phyloP scores from a whole-genome alignment of 139 green algal genomes.

The Chlamydomonas urium region DNA sequence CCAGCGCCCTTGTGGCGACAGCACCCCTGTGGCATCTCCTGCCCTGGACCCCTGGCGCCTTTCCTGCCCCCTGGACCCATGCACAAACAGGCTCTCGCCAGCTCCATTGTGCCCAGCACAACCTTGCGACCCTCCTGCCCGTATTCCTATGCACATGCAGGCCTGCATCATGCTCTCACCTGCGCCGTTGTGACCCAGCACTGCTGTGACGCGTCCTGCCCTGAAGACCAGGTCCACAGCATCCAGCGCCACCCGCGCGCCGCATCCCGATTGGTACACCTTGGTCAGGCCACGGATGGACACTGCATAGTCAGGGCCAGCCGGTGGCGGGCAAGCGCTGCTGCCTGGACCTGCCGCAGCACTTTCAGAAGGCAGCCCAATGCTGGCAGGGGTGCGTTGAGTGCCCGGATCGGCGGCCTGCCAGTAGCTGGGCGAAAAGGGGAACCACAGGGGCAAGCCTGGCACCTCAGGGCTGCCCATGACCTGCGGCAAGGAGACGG shows the following conservation, averaged over 20 bases:
- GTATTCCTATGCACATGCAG: too few relatives aligned
- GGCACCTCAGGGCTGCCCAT: slow-evolving; percentile 20
- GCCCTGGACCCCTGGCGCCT: too few relatives aligned
- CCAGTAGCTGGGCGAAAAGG: slow-evolving; percentile 30
- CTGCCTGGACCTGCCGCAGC: too few relatives aligned
- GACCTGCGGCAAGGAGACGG: neutral
- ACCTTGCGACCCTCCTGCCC: too few relatives aligned
- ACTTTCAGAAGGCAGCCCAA: too few relatives aligned
- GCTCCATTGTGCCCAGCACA: too few relatives aligned
- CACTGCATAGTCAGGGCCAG: neutral
- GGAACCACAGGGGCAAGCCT: slow-evolving; percentile 38
- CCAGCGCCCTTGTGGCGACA: too few relatives aligned
- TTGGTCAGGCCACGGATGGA: neutral
- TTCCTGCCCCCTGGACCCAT: too few relatives aligned
- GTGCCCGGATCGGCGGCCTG: neutral
- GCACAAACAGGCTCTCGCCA: too few relatives aligned
- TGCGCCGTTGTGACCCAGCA: slow-evolving; percentile 81
- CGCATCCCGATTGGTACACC: slow-evolving; percentile 1
- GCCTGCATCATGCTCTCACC: slow-evolving; percentile 12
- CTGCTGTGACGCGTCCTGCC: slow-evolving; percentile 61
- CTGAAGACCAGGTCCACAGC: slow-evolving; percentile 51
- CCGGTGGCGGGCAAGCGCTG: neutral
- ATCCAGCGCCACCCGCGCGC: slow-evolving; percentile 59
- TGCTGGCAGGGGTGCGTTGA: too few relatives aligned
- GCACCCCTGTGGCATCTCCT: too few relatives aligned